Conservation (phyloP, 2,329 filamentous ascomycete genomes). For the Fusarium irregulare region DNA sequence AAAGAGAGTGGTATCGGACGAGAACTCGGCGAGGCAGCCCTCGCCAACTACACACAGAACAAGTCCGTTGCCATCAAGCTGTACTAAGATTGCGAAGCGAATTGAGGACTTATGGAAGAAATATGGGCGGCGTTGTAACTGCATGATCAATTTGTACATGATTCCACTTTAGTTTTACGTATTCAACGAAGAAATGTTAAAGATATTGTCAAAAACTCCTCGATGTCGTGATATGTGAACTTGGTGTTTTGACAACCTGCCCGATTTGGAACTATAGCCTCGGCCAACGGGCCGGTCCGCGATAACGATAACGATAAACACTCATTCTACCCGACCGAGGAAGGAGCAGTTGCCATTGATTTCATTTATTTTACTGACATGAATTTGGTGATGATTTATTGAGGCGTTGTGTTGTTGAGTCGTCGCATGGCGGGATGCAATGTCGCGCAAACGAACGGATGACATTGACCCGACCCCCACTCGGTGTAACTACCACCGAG, state of each 20-base stretch:
- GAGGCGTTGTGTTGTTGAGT: neutral
- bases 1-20: constrained; percentile 83
- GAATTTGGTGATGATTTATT: neutral
- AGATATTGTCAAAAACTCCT: constrained; percentile 18
- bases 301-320: neutral
- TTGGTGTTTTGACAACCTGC: constrained; percentile 8
- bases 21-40: constrained; percentile 76
- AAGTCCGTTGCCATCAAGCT: constrained; percentile 71
- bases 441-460: neutral
- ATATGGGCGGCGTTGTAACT: constrained; percentile 35
- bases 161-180: constrained; percentile 35
- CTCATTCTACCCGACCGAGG: neutral
- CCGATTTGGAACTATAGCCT: neutral
- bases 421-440: neutral
- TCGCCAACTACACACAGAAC: constrained; percentile 75
- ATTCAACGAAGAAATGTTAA: constrained; percentile 38
- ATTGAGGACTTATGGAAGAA: constrained; percentile 20
- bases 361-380: neutral
- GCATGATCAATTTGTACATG: constrained; percentile 42
- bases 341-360: neutral
- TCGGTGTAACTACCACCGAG: constrained; percentile 1
- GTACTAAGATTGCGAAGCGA: constrained; percentile 29
- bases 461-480: neutral
- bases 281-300: too few species aligned
- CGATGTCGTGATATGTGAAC: neutral